These are phyloP conservation scores for Apophysomyces trapeziformis DNA, from an alignment of 371 early-diverging fungal species.

Conservation along the genomic window DNA sequence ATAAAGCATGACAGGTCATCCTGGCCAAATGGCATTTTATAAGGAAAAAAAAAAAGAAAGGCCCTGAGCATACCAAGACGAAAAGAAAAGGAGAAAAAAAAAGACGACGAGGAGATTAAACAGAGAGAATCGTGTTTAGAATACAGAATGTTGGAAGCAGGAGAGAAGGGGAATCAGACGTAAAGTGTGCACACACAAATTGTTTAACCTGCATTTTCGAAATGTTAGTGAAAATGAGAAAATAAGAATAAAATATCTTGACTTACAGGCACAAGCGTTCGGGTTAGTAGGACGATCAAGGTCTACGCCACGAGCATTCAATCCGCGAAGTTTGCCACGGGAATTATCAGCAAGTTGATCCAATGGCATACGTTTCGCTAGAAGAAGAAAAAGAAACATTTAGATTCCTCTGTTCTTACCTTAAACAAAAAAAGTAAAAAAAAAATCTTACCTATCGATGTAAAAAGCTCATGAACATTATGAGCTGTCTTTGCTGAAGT, in stretches of 20 bases:
- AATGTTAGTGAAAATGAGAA: background rate
- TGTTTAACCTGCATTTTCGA: background rate
- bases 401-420: background rate
- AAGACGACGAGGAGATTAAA: slow-evolving; percentile 8
- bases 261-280: slow-evolving; percentile 58
- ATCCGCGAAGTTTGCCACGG: slow-evolving; percentile 41
- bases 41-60: background rate
- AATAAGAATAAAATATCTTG: background rate
- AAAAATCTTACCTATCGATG: slow-evolving; percentile 71
- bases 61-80: background rate
- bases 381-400: background rate
- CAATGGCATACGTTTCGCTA: slow-evolving; percentile 51
- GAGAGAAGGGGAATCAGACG: background rate
- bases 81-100: background rate
- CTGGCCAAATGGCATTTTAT: background rate
- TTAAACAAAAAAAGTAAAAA: background rate
- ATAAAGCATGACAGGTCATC: slow-evolving; percentile 11
- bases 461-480: slow-evolving; percentile 83
- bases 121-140: background rate
- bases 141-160: background rate
- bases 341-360: slow-evolving; percentile 51
- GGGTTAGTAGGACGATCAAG: slow-evolving; percentile 41
- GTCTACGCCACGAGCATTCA: slow-evolving; percentile 46
- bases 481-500: slow-evolving; percentile 88
- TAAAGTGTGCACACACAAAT: background rate